phyloP scores from a whole-genome alignment of 2,329 filamentous ascomycete genomes.

The Sporothrix globosa region DNA sequence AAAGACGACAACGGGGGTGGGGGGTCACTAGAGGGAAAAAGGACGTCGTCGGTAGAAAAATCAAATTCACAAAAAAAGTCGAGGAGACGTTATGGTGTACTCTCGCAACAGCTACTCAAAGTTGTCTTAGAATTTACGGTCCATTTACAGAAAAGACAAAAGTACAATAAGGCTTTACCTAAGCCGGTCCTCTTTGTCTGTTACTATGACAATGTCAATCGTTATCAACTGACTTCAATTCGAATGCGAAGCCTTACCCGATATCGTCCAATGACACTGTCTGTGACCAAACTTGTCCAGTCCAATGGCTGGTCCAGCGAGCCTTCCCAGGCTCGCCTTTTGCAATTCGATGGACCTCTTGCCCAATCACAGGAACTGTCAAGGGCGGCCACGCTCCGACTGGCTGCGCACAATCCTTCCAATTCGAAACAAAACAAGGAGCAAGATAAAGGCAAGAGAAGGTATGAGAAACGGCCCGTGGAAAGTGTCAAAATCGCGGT shows the following conservation, averaged over 20 bases:
- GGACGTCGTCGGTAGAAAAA: neutral
- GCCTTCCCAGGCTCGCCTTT: neutral
- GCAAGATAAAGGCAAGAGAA: neutral
- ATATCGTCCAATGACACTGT: constrained; percentile 24
- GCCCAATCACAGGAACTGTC: constrained; percentile 7
- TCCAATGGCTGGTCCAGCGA: constrained; percentile 9
- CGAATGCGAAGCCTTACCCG: constrained; percentile 13
- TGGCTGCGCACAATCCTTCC: neutral
- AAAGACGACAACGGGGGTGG: neutral
- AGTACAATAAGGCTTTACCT: no score
- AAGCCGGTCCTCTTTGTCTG: neutral
- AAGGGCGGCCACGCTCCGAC: neutral
- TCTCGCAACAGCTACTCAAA: no score
- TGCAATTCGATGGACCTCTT: neutral
- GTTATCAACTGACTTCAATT: neutral
- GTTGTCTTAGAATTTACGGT: no score
- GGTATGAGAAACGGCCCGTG: no score
- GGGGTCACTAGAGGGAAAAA: neutral
- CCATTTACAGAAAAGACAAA: no score
- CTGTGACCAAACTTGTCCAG: neutral
- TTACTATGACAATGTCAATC: neutral
- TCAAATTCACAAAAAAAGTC: neutral
- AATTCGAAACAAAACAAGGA: neutral
- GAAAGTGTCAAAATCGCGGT: neutral
- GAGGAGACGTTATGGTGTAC: no score